A percentile compares a stretch with the other conserved stretches of the same genome.
Conservation (phyloP, 371 early-diverging fungal genomes). For the Apophysomyces ossiformis region DNA sequence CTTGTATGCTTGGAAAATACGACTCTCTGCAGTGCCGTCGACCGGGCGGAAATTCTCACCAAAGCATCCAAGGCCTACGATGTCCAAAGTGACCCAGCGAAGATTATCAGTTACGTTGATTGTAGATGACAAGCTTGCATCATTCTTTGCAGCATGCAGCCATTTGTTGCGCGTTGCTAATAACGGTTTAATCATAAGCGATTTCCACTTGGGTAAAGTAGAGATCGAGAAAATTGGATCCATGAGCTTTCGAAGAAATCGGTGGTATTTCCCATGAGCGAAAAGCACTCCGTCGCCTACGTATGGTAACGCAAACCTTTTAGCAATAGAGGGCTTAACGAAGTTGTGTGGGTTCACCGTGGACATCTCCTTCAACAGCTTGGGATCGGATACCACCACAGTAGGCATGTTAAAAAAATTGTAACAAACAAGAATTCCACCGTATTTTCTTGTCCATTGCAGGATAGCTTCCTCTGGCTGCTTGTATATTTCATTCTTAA, state of each 20-base stretch:
- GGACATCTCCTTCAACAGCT: constrained; percentile 55
- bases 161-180: constrained; percentile 39
- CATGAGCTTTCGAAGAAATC: constrained; percentile 67
- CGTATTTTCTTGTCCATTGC: constrained; percentile 58
- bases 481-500: no score
- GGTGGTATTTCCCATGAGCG: constrained; percentile 54
- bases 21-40: constrained; percentile 35
- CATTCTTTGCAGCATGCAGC: constrained; percentile 19
- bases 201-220: constrained; percentile 49
- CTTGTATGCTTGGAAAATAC: no score
- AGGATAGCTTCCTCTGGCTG: constrained; percentile 48
- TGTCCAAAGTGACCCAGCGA: constrained; percentile 46
- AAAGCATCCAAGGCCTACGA: constrained; percentile 55
- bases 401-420: constrained; percentile 51
- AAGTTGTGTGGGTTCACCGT: constrained; percentile 57
- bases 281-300: not conserved
- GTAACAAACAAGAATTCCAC: constrained; percentile 50
- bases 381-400: constrained; percentile 55
- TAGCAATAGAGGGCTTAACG: constrained; percentile 34
- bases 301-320: no score
- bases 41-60: constrained; percentile 48
- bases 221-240: constrained; percentile 67
- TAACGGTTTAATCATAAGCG: constrained; percentile 44
- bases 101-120: constrained; percentile 42
- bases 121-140: not conserved